phyloP scores from a whole-genome alignment of 352 stramenopile species.

The Phytophthora macrochlamydospora region DNA sequence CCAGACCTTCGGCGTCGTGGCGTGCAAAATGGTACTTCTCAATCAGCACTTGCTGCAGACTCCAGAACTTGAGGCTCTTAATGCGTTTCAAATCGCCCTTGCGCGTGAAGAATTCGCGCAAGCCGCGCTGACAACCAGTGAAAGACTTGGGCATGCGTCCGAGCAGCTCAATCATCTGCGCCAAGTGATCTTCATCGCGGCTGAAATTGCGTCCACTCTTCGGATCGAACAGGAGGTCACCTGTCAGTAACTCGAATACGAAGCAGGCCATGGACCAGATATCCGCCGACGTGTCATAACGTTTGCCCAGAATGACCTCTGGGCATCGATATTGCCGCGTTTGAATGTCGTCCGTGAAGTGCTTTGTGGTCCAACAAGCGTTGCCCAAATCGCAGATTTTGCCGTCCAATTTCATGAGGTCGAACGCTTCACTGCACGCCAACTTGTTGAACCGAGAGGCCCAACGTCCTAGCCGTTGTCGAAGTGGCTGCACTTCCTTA shows the following conservation, averaged over 20 bases:
- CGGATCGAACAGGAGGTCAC: conserved; percentile 99
- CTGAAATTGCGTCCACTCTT: conserved; percentile 89
- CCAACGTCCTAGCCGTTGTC: conserved; percentile 48
- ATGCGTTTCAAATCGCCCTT: conserved; percentile 98
- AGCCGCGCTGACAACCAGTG: conserved; percentile 64
- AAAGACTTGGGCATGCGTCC: conserved; percentile 97
- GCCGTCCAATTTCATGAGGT: conserved; percentile 64
- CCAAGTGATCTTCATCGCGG: conserved; percentile 97
- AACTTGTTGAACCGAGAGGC: conserved; percentile 42
- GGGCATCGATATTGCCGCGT: conserved; percentile 99
- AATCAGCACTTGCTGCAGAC: conserved; percentile 94
- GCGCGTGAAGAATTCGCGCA: conserved; percentile 97
- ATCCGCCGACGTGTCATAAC: conserved; percentile 98
- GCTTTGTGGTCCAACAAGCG: conserved; percentile 98
- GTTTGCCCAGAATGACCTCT: conserved; percentile 96
- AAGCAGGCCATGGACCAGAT: conserved; percentile 99
- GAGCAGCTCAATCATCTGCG: conserved; percentile 99
- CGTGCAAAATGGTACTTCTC: conserved; percentile 96
- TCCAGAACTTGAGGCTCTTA: conserved; percentile 98
- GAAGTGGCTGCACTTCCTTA: conserved; percentile 34
- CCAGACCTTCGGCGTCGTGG: conserved; percentile 88
- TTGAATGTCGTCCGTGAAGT: conserved; percentile 99
- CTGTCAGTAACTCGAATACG: conserved; percentile 99
- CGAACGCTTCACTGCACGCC: conserved; percentile 46
- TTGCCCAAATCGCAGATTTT: conserved; percentile 99